Evolutionary conservation across 768 basidiomycete species (phyloP).

Genomic region (Russula earlei): DNA sequence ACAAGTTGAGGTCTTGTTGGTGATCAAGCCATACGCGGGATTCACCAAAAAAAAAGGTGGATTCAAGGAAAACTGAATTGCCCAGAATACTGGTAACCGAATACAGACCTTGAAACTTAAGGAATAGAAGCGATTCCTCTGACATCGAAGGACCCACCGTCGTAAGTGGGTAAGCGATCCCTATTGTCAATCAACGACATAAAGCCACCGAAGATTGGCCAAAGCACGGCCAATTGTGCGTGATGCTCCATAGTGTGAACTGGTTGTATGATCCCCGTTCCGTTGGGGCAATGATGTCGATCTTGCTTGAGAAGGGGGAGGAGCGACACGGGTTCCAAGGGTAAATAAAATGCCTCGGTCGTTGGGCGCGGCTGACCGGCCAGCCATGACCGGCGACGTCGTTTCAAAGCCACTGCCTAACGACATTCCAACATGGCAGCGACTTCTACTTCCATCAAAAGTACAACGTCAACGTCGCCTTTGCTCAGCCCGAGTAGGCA

Average conservation of each 20-base stretch:
- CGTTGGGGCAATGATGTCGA: too few relatives aligned
- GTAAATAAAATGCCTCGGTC: neutral
- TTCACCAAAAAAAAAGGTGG: too few relatives aligned
- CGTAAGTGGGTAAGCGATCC: neutral
- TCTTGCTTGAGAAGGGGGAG: neutral
- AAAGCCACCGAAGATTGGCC: neutral
- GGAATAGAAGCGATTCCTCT: neutral
- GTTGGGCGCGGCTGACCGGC: constrained; percentile 2
- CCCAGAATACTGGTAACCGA: neutral
- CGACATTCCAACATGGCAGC: neutral
- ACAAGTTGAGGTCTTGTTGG: too few relatives aligned
- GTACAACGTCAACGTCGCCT: neutral
- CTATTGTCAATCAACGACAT: neutral
- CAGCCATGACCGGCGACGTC: neutral
- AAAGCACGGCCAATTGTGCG: neutral
- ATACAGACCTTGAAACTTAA: neutral
- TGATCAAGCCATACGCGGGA: too few relatives aligned
- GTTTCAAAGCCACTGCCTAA: neutral
- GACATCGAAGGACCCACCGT: neutral
- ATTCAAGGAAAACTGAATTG: too few relatives aligned
- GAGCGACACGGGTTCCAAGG: neutral
- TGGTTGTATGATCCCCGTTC: neutral
- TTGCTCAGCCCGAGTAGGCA: neutral
- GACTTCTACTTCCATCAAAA: neutral
- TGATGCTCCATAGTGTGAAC: neutral